Evolutionary conservation across 371 early-diverging fungal species (phyloP).

Genomic region (Haplosporangium sp.): DNA sequence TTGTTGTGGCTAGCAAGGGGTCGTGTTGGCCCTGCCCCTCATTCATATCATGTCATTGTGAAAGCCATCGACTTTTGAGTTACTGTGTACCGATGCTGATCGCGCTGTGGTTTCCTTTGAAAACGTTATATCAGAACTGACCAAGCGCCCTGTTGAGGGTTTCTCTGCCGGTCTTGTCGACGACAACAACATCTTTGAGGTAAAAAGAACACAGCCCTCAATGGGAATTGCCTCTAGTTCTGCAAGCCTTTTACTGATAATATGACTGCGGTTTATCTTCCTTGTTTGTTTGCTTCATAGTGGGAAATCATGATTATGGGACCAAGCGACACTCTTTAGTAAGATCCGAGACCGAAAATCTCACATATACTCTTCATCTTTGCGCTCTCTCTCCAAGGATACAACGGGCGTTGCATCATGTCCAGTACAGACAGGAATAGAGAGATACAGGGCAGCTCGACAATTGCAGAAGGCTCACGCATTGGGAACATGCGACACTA

Average conservation of each 20-base stretch:
- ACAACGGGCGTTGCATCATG: neutral
- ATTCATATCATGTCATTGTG: too few species aligned
- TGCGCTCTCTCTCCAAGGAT: conserved; percentile 5
- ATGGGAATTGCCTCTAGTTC: neutral
- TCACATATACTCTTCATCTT: neutral
- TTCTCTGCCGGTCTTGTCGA: conserved; percentile 85
- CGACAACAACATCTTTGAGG: conserved; percentile 78
- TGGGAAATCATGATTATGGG: conserved; percentile 94
- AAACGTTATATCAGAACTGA: conserved; percentile 60
- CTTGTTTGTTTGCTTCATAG: conserved; percentile 40
- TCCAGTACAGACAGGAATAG: too few species aligned
- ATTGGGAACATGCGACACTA: too few species aligned
- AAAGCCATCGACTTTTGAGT: too few species aligned
- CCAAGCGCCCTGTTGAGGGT: conserved; percentile 79
- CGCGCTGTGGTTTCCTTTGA: too few species aligned
- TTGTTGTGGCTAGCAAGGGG: too few species aligned
- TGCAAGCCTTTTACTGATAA: neutral
- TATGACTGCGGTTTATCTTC: neutral
- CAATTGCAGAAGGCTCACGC: too few species aligned
- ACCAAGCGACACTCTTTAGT: conserved; percentile 90
- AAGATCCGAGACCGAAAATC: conserved; percentile 35
- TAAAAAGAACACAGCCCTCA: conserved; percentile 24
- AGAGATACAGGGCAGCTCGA: neutral
- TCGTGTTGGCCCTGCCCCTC: too few species aligned
- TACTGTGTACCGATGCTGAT: too few species aligned